Conservation (phyloP, 257 asterid species). For the Lithospermum erythrorhizon region DNA sequence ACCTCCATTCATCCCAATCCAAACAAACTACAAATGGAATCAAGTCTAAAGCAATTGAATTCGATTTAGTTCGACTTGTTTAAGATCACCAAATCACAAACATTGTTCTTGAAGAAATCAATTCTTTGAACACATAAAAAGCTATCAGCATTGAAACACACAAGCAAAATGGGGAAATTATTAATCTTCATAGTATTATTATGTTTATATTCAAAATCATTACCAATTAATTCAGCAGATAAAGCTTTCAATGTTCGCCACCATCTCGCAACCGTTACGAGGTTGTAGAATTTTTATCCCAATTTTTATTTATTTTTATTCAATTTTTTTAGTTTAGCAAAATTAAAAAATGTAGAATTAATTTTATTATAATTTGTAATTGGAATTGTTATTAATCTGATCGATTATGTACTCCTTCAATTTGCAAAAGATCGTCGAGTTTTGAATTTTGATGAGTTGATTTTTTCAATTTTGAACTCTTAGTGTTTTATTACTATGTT, state of each 20-base stretch:
- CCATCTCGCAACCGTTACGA: constrained; percentile 68
- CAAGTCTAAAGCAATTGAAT: no score
- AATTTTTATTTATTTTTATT: not conserved
- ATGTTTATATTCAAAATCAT: constrained; percentile 1
- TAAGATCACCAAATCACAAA: not conserved
- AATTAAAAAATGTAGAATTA: not conserved
- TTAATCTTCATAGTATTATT: not conserved
- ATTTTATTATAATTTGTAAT: not conserved
- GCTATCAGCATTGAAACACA: not conserved
- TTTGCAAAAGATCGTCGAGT: no score
- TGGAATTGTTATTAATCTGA: no score
- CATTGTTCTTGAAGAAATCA: not conserved
- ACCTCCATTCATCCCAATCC: no score
- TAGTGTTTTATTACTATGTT: no score
- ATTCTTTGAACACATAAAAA: no score
- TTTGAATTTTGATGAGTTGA: no score
- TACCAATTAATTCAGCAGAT: constrained; percentile 18
- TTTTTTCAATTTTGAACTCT: no score
- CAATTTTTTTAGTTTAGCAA: not conserved
- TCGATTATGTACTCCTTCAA: no score
- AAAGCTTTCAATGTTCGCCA: constrained; percentile 63
- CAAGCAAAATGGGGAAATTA: constrained; percentile 18
- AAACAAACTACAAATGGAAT: no score
- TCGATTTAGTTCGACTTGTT: no score
- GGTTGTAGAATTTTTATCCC: constrained; percentile 21